Evolutionary conservation across 202 grass and related monocot species (phyloP).

Genomic region (Panicum virgatum): DNA sequence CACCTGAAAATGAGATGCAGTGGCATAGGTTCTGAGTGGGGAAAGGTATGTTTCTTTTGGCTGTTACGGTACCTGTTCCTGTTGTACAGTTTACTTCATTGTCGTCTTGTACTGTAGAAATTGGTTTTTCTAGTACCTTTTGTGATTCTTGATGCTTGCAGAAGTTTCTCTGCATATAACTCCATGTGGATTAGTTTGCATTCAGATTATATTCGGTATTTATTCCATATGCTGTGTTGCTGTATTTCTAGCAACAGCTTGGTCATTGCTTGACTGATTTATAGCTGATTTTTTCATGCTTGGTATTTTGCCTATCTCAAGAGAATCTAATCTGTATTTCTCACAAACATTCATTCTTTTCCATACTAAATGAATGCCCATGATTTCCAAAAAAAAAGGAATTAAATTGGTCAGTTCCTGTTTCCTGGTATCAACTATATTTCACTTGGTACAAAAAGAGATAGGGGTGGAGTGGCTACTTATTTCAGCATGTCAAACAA

Average conservation of each 20-base stretch:
- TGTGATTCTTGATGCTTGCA: slow-evolving; percentile 11
- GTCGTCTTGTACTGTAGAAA: neutral
- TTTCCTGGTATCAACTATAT: neutral
- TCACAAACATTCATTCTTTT: neutral
- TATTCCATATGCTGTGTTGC: slow-evolving; percentile 2
- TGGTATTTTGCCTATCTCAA: neutral
- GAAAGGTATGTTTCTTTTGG: slow-evolving; percentile 52
- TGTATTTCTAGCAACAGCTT: neutral
- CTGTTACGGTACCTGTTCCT: neutral
- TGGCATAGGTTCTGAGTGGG: slow-evolving; percentile 93
- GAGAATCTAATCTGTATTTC: neutral
- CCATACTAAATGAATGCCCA: neutral
- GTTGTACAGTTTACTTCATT: neutral
- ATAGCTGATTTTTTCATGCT: neutral
- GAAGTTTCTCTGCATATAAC: slow-evolving; percentile 16
- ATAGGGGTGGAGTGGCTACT: neutral
- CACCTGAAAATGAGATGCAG: slow-evolving; percentile 97
- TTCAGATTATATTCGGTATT: neutral
- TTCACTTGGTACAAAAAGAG: slow-evolving; percentile 4
- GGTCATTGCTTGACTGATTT: neutral
- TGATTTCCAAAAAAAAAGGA: neutral
- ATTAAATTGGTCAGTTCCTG: neutral
- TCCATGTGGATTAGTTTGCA: neutral
- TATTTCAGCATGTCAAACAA: slow-evolving; percentile 1
- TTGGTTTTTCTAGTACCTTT: neutral